Percentiles rank a stretch among this genome's conserved stretches.
Conservation (phyloP, 2,329 filamentous ascomycete genomes). For the Sarocladium brachiariae region DNA sequence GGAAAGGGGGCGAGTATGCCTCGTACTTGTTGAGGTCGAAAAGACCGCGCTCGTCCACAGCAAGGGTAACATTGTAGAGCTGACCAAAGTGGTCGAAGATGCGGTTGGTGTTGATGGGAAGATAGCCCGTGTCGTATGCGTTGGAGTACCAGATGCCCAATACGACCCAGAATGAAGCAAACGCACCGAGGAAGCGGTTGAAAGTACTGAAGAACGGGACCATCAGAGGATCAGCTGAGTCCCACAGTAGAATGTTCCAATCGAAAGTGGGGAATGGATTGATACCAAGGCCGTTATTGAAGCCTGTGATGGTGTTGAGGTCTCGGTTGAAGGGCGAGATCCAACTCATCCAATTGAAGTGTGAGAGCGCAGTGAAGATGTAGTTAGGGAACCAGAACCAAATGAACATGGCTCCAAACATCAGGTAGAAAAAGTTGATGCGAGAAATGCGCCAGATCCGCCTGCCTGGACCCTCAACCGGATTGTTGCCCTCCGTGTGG, state of each 20-base stretch:
- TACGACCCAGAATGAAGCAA: conserved; percentile 48
- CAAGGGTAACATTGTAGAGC: conserved; percentile 38
- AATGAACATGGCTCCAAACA: conserved; percentile 46
- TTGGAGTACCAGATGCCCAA: conserved; percentile 53
- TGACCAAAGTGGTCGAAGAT: conserved; percentile 42
- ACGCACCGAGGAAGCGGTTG: conserved; percentile 53
- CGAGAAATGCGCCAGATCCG: conserved; percentile 40
- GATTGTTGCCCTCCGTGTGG: conserved; percentile 36
- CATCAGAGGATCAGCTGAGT: conserved; percentile 38
- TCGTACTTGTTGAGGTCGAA: conserved; percentile 40
- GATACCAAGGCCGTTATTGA: conserved; percentile 37
- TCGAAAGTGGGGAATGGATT: conserved; percentile 41
- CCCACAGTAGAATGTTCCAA: conserved; percentile 40
- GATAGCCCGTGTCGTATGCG: conserved; percentile 48
- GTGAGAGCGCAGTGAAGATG: conserved; percentile 43
- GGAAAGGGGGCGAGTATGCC: conserved; percentile 44
- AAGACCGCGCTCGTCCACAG: conserved; percentile 34
- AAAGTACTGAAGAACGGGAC: conserved; percentile 52
- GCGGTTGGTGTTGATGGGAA: conserved; percentile 45
- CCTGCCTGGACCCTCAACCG: conserved; percentile 35
- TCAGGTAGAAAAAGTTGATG: conserved; percentile 43
- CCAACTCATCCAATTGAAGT: conserved; percentile 53
- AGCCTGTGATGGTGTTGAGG: conserved; percentile 35
- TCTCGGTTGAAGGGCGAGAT: conserved; percentile 40
- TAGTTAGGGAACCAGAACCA: conserved; percentile 55